Evolutionary conservation across 2,329 filamentous ascomycete species (phyloP).

Genomic region (Colletotrichum musicola): DNA sequence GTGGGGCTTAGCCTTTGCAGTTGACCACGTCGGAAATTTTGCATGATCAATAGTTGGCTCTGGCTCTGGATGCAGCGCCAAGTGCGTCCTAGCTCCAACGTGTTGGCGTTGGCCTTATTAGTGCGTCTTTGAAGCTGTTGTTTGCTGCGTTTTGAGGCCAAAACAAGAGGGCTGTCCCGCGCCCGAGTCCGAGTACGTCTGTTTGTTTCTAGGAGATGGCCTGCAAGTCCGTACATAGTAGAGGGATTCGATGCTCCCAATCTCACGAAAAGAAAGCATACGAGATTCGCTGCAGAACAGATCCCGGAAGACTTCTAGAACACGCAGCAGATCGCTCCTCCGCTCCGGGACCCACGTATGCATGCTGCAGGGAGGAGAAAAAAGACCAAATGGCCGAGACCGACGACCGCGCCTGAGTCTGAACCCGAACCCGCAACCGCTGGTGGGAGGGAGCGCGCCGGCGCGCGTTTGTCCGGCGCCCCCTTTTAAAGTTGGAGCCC

Average conservation of each 20-base stretch:
- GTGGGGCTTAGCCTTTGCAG: slow-evolving; percentile 4
- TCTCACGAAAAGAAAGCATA: slow-evolving; percentile 22
- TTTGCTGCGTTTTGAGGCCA: slow-evolving; percentile 6
- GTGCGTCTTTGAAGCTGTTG: background rate
- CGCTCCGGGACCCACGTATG: slow-evolving; percentile 18
- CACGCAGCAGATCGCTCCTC: slow-evolving; percentile 27
- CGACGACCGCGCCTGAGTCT: background rate
- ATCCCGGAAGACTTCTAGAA: slow-evolving; percentile 38
- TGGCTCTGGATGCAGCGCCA: slow-evolving; percentile 12
- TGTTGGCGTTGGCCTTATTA: slow-evolving; percentile 8
- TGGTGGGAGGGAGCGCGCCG: slow-evolving; percentile 20
- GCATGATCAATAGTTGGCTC: slow-evolving; percentile 25
- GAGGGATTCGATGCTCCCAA: background rate
- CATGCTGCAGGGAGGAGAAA: slow-evolving; percentile 28
- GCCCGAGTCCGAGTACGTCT: background rate
- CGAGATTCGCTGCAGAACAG: slow-evolving; percentile 30
- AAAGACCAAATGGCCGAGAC: slow-evolving; percentile 26
- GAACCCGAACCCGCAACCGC: slow-evolving; percentile 19
- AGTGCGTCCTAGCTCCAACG: slow-evolving; percentile 10
- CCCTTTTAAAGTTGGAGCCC: slow-evolving; percentile 27
- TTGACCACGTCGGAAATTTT: slow-evolving; percentile 14
- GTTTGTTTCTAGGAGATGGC: background rate
- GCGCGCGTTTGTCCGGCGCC: slow-evolving; percentile 12
- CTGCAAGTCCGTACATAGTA: background rate
- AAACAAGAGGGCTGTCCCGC: background rate